These are phyloP conservation scores for Cercospora sp. DNA, from an alignment of 2,329 filamentous ascomycete genomes.

Conservation along the genomic window DNA sequence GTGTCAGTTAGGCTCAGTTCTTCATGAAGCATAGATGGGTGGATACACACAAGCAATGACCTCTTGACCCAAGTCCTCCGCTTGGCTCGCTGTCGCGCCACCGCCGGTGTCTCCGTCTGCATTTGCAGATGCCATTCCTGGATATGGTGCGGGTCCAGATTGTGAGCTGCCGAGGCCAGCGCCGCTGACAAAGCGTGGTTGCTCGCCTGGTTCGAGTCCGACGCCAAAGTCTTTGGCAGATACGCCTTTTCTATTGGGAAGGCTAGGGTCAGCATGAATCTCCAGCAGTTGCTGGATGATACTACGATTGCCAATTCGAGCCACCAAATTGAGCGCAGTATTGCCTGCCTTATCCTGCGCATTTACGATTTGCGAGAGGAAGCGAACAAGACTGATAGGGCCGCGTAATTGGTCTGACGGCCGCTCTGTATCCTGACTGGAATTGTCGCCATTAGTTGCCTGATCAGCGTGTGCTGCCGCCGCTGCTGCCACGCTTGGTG, in stretches of 20 bases:
- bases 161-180: conserved; percentile 27
- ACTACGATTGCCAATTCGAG: conserved; percentile 86
- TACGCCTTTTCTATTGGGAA: conserved; percentile 85
- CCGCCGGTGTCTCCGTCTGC: conserved; percentile 45
- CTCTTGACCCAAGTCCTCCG: conserved; percentile 75
- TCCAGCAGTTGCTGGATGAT: conserved; percentile 97
- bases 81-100: conserved; percentile 45
- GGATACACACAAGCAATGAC: conserved; percentile 70
- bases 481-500: conserved; percentile 50
- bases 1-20: conserved; percentile 22
- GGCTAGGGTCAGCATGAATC: conserved; percentile 88
- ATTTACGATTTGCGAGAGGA: conserved; percentile 97
- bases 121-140: conserved; percentile 19
- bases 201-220: conserved; percentile 61
- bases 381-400: conserved; percentile 82
- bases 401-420: conserved; percentile 42
- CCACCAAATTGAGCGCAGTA: conserved; percentile 90
- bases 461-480: conserved; percentile 30
- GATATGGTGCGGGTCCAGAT: conserved; percentile 16
- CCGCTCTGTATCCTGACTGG: conserved; percentile 32
- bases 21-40: conserved; percentile 6
- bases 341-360: conserved; percentile 91
- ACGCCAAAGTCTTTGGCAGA: conserved; percentile 94
- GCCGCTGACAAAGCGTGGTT: conserved; percentile 25
- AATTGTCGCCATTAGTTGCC: conserved; percentile 31